Percentiles rank a stretch among this genome's conserved stretches.
phyloP scores from a whole-genome alignment of 2,329 filamentous ascomycete genomes.

The Chrysosporium queenslandicum region DNA sequence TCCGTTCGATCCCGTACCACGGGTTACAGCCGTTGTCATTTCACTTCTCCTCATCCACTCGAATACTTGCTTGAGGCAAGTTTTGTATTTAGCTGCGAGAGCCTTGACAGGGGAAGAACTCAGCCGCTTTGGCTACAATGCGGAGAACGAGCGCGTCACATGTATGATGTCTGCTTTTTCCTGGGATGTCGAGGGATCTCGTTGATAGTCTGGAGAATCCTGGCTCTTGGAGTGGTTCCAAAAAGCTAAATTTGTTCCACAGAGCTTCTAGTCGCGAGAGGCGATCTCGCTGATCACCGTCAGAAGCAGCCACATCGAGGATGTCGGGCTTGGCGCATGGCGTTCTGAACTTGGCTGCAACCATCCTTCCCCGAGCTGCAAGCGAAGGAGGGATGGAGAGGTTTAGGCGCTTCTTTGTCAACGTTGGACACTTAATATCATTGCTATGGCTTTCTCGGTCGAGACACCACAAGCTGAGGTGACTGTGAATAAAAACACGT shows the following conservation, averaged over 20 bases:
- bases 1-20: too few relatives aligned
- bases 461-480: background rate
- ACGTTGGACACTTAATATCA: background rate
- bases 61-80: too few relatives aligned
- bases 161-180: background rate
- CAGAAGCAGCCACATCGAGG: constrained; percentile 3
- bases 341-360: background rate
- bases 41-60: too few relatives aligned
- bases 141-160: constrained; percentile 5
- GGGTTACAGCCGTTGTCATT: too few relatives aligned
- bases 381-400: background rate
- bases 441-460: background rate
- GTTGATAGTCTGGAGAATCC: constrained; percentile 8
- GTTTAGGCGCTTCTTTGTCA: background rate
- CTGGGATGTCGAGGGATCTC: background rate
- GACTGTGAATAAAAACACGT: background rate
- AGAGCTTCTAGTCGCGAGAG: constrained; percentile 5
- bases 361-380: background rate
- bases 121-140: background rate
- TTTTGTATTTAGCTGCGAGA: too few relatives aligned
- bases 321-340: background rate
- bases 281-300: background rate
- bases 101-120: background rate
- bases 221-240: background rate
- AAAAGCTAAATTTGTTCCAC: constrained; percentile 6